Evolutionary conservation across 1,284 basidiomycete species (phyloP).

Genomic region (Bondarzewia mesenterica): DNA sequence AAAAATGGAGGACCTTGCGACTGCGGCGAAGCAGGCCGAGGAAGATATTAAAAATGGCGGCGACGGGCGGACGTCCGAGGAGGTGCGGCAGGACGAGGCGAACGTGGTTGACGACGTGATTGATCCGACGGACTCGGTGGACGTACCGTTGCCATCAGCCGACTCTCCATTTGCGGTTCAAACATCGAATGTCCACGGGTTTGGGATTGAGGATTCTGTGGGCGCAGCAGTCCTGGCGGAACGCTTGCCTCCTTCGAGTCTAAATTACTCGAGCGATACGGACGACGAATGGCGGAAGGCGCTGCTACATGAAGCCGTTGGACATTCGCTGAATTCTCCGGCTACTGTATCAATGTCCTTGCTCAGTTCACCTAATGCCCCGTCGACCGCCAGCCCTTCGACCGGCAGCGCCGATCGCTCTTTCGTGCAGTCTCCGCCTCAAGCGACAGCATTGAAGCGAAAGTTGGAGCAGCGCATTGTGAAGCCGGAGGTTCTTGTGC

Average conservation of each 20-base stretch:
- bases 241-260: slow-evolving; percentile 55
- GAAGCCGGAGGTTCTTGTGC: slow-evolving; percentile 14
- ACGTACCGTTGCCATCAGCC: slow-evolving; percentile 56
- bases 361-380: slow-evolving; percentile 10
- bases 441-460: slow-evolving; percentile 16
- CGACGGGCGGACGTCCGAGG: slow-evolving; percentile 21
- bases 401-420: slow-evolving; percentile 11
- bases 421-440: slow-evolving; percentile 15
- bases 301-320: slow-evolving; percentile 63
- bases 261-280: slow-evolving; percentile 45
- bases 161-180: slow-evolving; percentile 68
- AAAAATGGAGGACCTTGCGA: slow-evolving; percentile 58
- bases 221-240: slow-evolving; percentile 68
- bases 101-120: slow-evolving; percentile 45
- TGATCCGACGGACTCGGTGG: slow-evolving; percentile 75
- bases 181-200: slow-evolving; percentile 56
- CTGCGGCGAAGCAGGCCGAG: slow-evolving; percentile 66
- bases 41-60: slow-evolving; percentile 51
- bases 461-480: slow-evolving; percentile 18
- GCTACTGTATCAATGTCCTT: slow-evolving; percentile 27
- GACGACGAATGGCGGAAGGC: slow-evolving; percentile 66
- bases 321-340: slow-evolving; percentile 58
- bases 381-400: slow-evolving; percentile 12
- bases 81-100: slow-evolving; percentile 22
- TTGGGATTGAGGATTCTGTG: slow-evolving; percentile 63